Percentiles rank a stretch among this genome's conserved stretches.
Evolutionary conservation across 331 rosid species (phyloP).

Genomic region (Prunus yedoensis): DNA sequence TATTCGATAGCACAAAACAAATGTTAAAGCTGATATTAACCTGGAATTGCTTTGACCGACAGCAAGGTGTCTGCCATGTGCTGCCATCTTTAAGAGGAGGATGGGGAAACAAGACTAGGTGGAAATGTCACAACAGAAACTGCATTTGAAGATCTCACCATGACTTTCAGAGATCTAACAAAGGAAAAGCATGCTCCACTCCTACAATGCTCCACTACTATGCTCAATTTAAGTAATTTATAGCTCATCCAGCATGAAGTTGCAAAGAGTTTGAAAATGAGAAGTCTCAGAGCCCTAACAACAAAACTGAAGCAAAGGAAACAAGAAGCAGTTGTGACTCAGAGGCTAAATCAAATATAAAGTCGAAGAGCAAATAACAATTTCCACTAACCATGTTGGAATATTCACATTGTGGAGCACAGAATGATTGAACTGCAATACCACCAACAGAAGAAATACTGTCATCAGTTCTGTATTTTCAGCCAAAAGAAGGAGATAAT

Average conservation of each 20-base stretch:
- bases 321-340: not conserved
- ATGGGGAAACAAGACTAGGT: too few relatives aligned
- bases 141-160: too few relatives aligned
- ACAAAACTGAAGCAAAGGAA: not conserved
- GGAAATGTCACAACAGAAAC: too few relatives aligned
- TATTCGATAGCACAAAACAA: not conserved
- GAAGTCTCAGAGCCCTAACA: not conserved
- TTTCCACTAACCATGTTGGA: constrained; percentile 59
- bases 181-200: too few relatives aligned
- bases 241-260: too few relatives aligned
- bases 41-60: constrained; percentile 83
- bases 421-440: constrained; percentile 68
- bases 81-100: too few relatives aligned
- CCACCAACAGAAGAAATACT: constrained; percentile 53
- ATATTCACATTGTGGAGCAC: constrained; percentile 81
- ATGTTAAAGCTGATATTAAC: constrained; percentile 34
- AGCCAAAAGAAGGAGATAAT: constrained; percentile 25
- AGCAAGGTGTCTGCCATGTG: constrained; percentile 40
- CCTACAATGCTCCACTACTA: too few relatives aligned
- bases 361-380: not conserved
- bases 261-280: not conserved
- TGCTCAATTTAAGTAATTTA: too few relatives aligned
- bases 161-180: too few relatives aligned
- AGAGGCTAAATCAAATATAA: constrained; percentile 7
- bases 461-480: constrained; percentile 44